Conservation (phyloP, 257 asterid species). For the Voacanga thouarsii region DNA sequence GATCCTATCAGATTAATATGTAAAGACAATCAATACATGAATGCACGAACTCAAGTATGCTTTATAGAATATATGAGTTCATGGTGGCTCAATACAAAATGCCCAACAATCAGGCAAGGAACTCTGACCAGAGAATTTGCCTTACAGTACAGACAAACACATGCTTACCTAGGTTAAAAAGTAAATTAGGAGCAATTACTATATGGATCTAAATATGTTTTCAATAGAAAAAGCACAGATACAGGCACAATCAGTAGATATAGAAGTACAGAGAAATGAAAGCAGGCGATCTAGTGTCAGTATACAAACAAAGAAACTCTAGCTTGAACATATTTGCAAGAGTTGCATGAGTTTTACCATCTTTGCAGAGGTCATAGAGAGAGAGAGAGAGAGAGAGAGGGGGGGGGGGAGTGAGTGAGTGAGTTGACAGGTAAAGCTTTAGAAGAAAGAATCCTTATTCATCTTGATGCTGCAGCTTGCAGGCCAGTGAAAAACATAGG, state of each 20-base stretch:
- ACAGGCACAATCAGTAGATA: background rate
- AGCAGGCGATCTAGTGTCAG: background rate
- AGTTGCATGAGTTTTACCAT: background rate
- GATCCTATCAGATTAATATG: slow-evolving; percentile 45
- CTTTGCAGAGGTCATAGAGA: background rate
- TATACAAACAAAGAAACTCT: background rate
- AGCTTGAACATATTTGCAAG: background rate
- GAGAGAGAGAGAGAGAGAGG: too few species aligned
- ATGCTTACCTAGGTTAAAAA: background rate
- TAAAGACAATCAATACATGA: background rate
- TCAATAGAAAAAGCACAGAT: too few species aligned
- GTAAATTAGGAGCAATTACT: background rate
- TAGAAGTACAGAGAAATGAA: background rate
- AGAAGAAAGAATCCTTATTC: background rate
- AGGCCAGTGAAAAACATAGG: background rate
- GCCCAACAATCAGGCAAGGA: too few species aligned
- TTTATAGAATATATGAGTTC: too few species aligned
- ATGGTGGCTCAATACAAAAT: background rate
- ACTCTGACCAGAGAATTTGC: background rate
- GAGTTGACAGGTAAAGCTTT: background rate
- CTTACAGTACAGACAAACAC: background rate
- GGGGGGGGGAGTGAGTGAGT: too few species aligned
- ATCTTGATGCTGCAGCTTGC: background rate
- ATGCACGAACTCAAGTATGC: background rate
- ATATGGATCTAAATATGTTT: background rate